Base-by-base conservation (phyloP, 352 stramenopile genomes). In the Phytopythium montanum region DNA sequence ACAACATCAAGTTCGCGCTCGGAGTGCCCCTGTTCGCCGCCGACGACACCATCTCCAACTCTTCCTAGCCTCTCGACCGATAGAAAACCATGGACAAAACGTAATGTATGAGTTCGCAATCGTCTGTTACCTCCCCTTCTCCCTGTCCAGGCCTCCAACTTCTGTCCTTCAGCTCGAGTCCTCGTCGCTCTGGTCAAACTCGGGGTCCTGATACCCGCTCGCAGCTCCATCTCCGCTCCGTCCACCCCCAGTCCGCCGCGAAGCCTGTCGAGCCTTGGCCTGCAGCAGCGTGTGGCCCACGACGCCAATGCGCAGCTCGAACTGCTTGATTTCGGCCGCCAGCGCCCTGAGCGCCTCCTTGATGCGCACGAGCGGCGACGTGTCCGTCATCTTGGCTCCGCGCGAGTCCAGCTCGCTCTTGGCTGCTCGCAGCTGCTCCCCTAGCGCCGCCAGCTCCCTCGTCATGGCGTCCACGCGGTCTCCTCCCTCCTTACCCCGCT, bases 351-450 rank as follows among this genome's bases (percentile, higher is more conserved):
- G 79, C 46, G 83, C 81, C 39, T 87, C 77, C 61, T 94, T 94
- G 75, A 94, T 93, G 49, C 88, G 72, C 56, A 92, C 85, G 7
- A 93, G 81, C 33, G 85, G 85, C 48, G 81, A 85, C 51, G 85
- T 94, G 65, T 94, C 81, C 10, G 83, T 94, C 85, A 94, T 92
- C 66, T 91, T 94, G 65, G 74, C 85, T 21, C 83, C 83, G 12
- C 82, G 83, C 33, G 85, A 79, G 67, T 93, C 85, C 79, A 92
- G 90, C 36, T 87, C 68, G 36, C 59, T 72, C 66, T 93, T 94
- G 45, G 76, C 87, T 51, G 89, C 77, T 26, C 83, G 81, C 29
- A 94, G 55, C 55, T 91, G 83, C 66, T 94, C 85, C 2, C 77
- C 80, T 38, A 90, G 81, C 45, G 79, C 66, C 19, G 82, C 79